These are phyloP conservation scores for Beauveria medogensis DNA, from an alignment of 2,329 filamentous ascomycete species.

Conservation along the genomic window DNA sequence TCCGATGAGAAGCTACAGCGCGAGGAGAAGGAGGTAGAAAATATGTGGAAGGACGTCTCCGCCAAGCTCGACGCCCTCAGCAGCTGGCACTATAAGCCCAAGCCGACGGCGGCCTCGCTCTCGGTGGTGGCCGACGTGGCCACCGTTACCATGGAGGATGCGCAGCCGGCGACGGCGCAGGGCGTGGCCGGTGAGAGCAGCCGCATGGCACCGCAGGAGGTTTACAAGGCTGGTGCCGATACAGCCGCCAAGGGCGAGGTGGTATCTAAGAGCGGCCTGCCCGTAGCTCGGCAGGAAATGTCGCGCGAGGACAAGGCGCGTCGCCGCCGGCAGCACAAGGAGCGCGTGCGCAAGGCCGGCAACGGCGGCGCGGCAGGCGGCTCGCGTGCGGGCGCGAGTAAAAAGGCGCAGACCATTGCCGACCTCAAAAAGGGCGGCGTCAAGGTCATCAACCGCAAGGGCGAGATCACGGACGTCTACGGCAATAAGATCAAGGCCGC, in stretches of 20 bases:
- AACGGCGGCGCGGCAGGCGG: slow-evolving; percentile 26
- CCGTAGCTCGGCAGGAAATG: slow-evolving; percentile 78
- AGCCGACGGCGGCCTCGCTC: slow-evolving; percentile 69
- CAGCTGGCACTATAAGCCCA: slow-evolving; percentile 94
- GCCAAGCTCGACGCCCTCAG: slow-evolving; percentile 79
- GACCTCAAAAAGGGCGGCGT: slow-evolving; percentile 79
- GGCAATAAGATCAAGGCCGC: slow-evolving; percentile 61
- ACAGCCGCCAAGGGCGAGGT: slow-evolving; percentile 61
- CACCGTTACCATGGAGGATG: slow-evolving; percentile 92
- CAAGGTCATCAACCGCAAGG: slow-evolving; percentile 85
- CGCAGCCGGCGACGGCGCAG: slow-evolving; percentile 73
- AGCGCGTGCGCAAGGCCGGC: slow-evolving; percentile 66
- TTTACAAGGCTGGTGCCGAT: slow-evolving; percentile 73
- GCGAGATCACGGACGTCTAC: slow-evolving; percentile 74
- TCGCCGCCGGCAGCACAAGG: slow-evolving; percentile 73
- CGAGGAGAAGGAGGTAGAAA: slow-evolving; percentile 75
- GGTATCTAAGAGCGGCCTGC: slow-evolving; percentile 67
- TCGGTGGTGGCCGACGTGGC: slow-evolving; percentile 85
- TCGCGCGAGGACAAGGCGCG: slow-evolving; percentile 75
- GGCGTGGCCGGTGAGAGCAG: slow-evolving; percentile 61
- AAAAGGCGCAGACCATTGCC: slow-evolving; percentile 44
- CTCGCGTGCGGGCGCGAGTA: slow-evolving; percentile 24
- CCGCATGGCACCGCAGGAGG: slow-evolving; percentile 85
- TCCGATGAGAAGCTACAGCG: slow-evolving; percentile 74
- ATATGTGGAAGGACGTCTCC: slow-evolving; percentile 74